A percentile compares a stretch with the other conserved stretches of the same genome.
These are phyloP conservation scores for Comarum palustre DNA, from an alignment of 306 rosid species.

Conservation along the genomic window DNA sequence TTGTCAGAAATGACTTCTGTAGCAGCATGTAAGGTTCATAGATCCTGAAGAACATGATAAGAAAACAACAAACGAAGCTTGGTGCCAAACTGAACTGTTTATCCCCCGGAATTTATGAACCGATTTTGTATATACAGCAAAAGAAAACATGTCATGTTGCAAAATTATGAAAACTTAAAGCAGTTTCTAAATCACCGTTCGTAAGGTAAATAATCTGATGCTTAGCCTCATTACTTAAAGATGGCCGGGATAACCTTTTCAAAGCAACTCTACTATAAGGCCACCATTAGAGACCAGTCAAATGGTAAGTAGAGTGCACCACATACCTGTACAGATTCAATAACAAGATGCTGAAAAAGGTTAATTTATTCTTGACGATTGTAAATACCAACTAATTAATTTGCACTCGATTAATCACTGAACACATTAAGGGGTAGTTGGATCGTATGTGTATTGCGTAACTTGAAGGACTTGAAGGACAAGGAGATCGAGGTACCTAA, in stretches of 20 bases:
- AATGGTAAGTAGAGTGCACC: neutral
- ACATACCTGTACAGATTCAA: neutral
- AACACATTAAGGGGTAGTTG: neutral
- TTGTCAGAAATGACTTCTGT: neutral
- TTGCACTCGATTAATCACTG: neutral
- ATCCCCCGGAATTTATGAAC: neutral
- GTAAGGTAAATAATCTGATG: neutral
- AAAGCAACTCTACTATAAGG: neutral
- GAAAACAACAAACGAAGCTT: conserved; percentile 11
- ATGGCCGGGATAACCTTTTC: neutral
- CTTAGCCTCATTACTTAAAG: neutral
- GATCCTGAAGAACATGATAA: conserved; percentile 7
- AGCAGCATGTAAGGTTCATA: neutral
- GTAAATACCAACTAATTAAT: neutral
- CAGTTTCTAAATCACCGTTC: neutral
- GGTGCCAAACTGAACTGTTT: neutral
- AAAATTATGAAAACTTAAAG: neutral
- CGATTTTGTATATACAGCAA: neutral
- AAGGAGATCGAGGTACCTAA: conserved; percentile 35
- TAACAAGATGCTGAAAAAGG: neutral
- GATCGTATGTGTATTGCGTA: neutral
- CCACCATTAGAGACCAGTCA: neutral
- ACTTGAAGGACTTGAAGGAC: neutral
- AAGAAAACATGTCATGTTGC: neutral
- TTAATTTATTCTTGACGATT: neutral